These are phyloP conservation scores for Hypoxylon perforatum DNA, from an alignment of 495 filamentous ascomycete species.

Conservation along the genomic window DNA sequence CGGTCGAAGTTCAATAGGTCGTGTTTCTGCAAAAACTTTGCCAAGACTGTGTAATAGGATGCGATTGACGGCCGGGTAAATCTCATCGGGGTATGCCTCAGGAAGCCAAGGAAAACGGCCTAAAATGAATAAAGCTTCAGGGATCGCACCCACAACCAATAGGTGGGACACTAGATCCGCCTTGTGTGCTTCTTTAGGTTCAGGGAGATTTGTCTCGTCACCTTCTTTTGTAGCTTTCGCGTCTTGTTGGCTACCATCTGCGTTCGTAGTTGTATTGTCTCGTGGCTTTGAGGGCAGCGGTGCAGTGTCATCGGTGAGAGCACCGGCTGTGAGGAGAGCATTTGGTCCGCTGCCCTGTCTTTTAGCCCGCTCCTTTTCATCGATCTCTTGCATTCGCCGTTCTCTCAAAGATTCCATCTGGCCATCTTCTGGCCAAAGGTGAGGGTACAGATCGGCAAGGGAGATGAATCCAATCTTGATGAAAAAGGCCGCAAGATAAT, in stretches of 20 bases:
- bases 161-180: constrained; percentile 84
- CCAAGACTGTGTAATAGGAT: constrained; percentile 82
- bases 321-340: constrained; percentile 89
- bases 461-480: constrained; percentile 99
- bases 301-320: constrained; percentile 80
- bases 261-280: constrained; percentile 45
- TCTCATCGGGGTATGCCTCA: constrained; percentile 82
- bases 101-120: constrained; percentile 92
- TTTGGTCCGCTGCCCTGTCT: constrained; percentile 76
- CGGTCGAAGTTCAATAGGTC: constrained; percentile 37
- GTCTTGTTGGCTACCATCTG: constrained; percentile 41
- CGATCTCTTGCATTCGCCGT: constrained; percentile 78
- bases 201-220: constrained; percentile 71
- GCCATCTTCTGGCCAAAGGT: constrained; percentile 87
- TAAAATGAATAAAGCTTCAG: constrained; percentile 91
- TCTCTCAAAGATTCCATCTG: constrained; percentile 77
- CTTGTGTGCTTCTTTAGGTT: constrained; percentile 87
- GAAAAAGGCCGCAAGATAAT: constrained; percentile 87
- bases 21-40: constrained; percentile 54
- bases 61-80: constrained; percentile 74
- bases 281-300: constrained; percentile 44
- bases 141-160: constrained; percentile 89
- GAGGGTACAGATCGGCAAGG: constrained; percentile 90
- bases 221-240: constrained; percentile 62
- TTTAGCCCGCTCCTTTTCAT: constrained; percentile 75